Percentiles rank a stretch among this genome's conserved stretches.
These are phyloP conservation scores for Escallonia herrerae DNA, from an alignment of 129 eudicot species.

Conservation along the genomic window DNA sequence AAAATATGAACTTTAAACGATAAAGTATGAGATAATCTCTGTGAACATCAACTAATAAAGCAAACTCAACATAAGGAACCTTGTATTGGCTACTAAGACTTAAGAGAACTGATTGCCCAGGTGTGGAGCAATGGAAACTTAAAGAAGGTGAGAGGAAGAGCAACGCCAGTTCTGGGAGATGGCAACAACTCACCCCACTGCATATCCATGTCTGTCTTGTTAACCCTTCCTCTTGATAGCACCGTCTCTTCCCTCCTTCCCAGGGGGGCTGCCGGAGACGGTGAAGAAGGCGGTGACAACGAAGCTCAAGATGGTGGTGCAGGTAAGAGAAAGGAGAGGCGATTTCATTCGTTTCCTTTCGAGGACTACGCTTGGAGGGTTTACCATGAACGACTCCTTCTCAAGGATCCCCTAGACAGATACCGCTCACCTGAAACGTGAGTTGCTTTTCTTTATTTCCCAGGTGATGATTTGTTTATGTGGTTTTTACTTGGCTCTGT, in stretches of 20 bases:
- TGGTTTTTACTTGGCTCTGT: too few species aligned
- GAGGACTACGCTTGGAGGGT: conserved; percentile 94
- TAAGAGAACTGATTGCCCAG: conserved; percentile 10
- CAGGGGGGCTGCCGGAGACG: not conserved
- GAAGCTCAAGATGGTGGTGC: not conserved
- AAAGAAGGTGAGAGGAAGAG: conserved; percentile 79
- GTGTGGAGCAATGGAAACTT: conserved; percentile 88
- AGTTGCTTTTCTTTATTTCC: too few species aligned
- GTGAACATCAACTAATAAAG: too few species aligned
- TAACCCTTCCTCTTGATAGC: conserved; percentile 69
- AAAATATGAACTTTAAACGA: too few species aligned
- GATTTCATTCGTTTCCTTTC: conserved; percentile 47
- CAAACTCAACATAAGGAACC: too few species aligned
- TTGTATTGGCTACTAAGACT: too few species aligned
- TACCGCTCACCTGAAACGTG: conserved; percentile 18
- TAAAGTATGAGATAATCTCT: too few species aligned
- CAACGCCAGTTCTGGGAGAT: conserved; percentile 21
- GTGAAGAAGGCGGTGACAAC: conserved; percentile 1
- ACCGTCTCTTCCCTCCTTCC: conserved; percentile 46
- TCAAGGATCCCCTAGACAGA: conserved; percentile 68
- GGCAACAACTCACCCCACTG: not conserved
- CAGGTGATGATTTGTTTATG: too few species aligned
- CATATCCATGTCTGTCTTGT: conserved; percentile 52
- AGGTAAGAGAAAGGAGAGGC: conserved; percentile 5
- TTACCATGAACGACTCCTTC: conserved; percentile 54